Conservation (phyloP, 139 green algal species). For the Closterium sp. region DNA sequence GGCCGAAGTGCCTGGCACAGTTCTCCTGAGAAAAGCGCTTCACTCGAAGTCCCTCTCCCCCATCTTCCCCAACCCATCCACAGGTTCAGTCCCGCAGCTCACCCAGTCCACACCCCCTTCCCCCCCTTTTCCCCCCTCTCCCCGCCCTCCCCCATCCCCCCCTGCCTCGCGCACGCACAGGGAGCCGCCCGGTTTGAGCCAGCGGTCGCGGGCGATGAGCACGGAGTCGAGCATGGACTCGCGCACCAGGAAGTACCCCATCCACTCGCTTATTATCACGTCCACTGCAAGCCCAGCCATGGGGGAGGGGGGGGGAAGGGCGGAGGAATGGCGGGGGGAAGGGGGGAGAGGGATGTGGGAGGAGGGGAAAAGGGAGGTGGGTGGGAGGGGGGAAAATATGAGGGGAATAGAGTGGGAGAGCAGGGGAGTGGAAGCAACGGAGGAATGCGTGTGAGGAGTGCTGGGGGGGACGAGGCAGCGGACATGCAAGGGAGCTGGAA, state of each 20-base stretch:
- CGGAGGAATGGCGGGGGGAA: background rate
- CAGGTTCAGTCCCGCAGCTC: background rate
- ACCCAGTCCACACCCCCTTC: too few relatives aligned
- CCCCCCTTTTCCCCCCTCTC: background rate
- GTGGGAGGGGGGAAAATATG: background rate
- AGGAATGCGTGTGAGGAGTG: too few relatives aligned
- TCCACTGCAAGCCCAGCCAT: slow-evolving; percentile 73
- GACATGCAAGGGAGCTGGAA: background rate
- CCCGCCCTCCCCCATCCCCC: background rate
- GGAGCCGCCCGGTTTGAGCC: slow-evolving; percentile 85
- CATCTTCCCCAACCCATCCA: background rate
- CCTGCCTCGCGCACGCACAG: slow-evolving; percentile 51
- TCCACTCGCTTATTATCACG: slow-evolving; percentile 95
- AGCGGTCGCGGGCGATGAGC: slow-evolving; percentile 83
- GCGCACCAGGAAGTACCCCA: slow-evolving; percentile 92
- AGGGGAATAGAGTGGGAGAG: background rate
- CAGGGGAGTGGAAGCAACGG: too few relatives aligned
- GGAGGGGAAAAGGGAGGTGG: background rate
- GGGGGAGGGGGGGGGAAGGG: background rate
- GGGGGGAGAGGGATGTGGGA: background rate
- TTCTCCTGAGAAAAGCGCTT: too few relatives aligned
- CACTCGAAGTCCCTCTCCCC: background rate
- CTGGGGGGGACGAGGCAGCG: background rate
- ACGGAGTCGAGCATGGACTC: slow-evolving; percentile 97
- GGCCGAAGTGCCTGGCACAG: background rate